These are phyloP conservation scores for Stachybotrys elegans DNA, from an alignment of 2,329 filamentous ascomycete genomes.

Conservation along the genomic window DNA sequence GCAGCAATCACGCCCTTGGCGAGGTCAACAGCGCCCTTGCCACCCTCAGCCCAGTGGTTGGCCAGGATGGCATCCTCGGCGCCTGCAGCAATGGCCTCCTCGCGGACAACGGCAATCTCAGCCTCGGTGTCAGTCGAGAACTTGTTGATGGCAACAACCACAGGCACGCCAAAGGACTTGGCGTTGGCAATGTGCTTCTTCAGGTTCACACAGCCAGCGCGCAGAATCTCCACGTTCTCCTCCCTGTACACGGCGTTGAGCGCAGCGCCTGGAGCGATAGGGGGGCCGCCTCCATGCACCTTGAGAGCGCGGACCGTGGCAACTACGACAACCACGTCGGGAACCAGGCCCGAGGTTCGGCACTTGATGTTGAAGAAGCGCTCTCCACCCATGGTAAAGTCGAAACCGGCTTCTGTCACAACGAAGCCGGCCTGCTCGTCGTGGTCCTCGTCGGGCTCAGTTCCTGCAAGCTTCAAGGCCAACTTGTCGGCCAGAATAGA, in stretches of 20 bases:
- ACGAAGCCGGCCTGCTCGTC: conserved; percentile 83
- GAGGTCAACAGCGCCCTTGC: conserved; percentile 82
- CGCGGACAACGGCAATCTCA: conserved; percentile 81
- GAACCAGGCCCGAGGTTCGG: conserved; percentile 84
- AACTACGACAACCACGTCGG: conserved; percentile 91
- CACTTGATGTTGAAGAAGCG: conserved; percentile 99
- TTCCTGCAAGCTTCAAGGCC: conserved; percentile 91
- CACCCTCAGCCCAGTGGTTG: conserved; percentile 96
- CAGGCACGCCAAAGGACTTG: conserved; percentile 81
- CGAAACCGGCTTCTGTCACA: conserved; percentile 94
- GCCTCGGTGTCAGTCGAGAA: conserved; percentile 92
- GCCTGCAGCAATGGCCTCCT: conserved; percentile 86
- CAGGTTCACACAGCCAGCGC: conserved; percentile 86
- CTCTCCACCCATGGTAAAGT: conserved; percentile 99
- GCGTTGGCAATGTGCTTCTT: conserved; percentile 94
- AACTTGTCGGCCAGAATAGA: conserved; percentile 93
- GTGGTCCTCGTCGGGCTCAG: conserved; percentile 84
- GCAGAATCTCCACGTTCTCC: conserved; percentile 89
- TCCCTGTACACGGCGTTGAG: conserved; percentile 86
- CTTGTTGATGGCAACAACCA: conserved; percentile 95
- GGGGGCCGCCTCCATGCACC: conserved; percentile 94
- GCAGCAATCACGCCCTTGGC: conserved; percentile 82
- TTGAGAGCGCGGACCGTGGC: conserved; percentile 94
- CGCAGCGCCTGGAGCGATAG: conserved; percentile 79
- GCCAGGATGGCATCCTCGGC: conserved; percentile 90